Conservation (phyloP, 2,329 filamentous ascomycete genomes). For the Neofusicoccum kwambonambiense region DNA sequence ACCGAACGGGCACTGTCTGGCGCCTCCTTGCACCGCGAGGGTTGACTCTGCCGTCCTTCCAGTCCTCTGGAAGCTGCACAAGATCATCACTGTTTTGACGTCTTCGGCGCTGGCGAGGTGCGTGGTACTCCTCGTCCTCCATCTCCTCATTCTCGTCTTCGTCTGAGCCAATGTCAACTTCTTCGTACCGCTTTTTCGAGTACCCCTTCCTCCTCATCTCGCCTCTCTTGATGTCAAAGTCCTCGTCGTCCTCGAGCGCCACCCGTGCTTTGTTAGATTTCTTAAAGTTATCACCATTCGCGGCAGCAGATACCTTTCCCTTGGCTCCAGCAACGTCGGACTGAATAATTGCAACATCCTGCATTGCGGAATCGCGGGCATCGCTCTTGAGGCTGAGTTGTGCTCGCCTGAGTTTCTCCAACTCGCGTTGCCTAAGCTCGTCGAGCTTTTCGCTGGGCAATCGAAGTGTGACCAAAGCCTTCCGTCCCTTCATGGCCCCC, state of each 20-base stretch:
- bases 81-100: slow-evolving; percentile 27
- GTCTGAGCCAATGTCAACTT: slow-evolving; percentile 47
- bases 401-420: slow-evolving; percentile 24
- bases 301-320: slow-evolving; percentile 19
- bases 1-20: slow-evolving; percentile 25
- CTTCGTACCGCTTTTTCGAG: slow-evolving; percentile 39
- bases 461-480: slow-evolving; percentile 42
- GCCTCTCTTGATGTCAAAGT: slow-evolving; percentile 34
- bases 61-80: slow-evolving; percentile 43
- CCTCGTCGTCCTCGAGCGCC: slow-evolving; percentile 42
- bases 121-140: slow-evolving; percentile 26
- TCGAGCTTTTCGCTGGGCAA: slow-evolving; percentile 39
- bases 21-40: slow-evolving; percentile 26
- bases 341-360: slow-evolving; percentile 33
- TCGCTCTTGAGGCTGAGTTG: slow-evolving; percentile 11
- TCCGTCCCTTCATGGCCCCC: slow-evolving; percentile 46
- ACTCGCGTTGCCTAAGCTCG: slow-evolving; percentile 33
- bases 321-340: slow-evolving; percentile 33
- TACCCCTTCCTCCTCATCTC: not conserved
- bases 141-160: slow-evolving; percentile 38
- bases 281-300: slow-evolving; percentile 29
- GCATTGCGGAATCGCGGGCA: slow-evolving; percentile 26
- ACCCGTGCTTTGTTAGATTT: slow-evolving; percentile 34
- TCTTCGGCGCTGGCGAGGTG: slow-evolving; percentile 11
- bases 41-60: slow-evolving; percentile 33